These are phyloP conservation scores for Annulohypoxylon moriforme DNA, from an alignment of 495 filamentous ascomycete species.

Conservation along the genomic window DNA sequence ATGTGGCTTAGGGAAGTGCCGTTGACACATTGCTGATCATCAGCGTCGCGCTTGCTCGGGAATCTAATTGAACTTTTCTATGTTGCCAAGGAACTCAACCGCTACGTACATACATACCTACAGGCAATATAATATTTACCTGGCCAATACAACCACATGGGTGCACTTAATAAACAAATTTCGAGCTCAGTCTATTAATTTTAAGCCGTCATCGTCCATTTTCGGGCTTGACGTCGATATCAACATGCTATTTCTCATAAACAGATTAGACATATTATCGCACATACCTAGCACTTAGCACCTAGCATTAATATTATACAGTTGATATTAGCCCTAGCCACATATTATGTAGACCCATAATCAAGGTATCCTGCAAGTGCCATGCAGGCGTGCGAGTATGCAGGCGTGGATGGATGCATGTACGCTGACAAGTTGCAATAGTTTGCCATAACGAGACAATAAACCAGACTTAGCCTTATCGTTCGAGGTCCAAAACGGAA, in stretches of 20 bases:
- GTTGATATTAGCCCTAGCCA: not conserved
- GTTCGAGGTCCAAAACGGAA: slow-evolving; percentile 36
- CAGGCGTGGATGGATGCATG: slow-evolving; percentile 25
- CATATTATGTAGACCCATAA: slow-evolving; percentile 18
- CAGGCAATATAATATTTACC: not conserved
- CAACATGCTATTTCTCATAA: not conserved
- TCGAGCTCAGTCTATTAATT: slow-evolving; percentile 30
- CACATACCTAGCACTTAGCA: not conserved
- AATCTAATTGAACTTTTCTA: slow-evolving; percentile 42
- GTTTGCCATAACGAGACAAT: slow-evolving; percentile 42
- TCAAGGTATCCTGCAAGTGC: slow-evolving; percentile 23
- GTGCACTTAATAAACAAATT: not conserved
- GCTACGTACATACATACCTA: not conserved
- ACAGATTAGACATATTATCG: not conserved
- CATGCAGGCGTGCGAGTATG: slow-evolving; percentile 29
- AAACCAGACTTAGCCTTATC: slow-evolving; percentile 40
- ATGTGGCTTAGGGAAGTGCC: slow-evolving; percentile 43
- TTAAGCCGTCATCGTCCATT: slow-evolving; percentile 17
- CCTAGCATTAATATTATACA: not conserved
- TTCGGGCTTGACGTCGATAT: not conserved
- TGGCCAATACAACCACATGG: slow-evolving; percentile 14
- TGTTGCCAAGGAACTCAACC: slow-evolving; percentile 4
- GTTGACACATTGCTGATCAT: slow-evolving; percentile 45
- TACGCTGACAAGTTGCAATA: slow-evolving; percentile 45
- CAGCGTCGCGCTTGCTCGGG: slow-evolving; percentile 35